Percentiles rank a stretch among this genome's conserved stretches.
Evolutionary conservation across 768 basidiomycete genomes (phyloP).

Genomic region (Cubamyces sp.): DNA sequence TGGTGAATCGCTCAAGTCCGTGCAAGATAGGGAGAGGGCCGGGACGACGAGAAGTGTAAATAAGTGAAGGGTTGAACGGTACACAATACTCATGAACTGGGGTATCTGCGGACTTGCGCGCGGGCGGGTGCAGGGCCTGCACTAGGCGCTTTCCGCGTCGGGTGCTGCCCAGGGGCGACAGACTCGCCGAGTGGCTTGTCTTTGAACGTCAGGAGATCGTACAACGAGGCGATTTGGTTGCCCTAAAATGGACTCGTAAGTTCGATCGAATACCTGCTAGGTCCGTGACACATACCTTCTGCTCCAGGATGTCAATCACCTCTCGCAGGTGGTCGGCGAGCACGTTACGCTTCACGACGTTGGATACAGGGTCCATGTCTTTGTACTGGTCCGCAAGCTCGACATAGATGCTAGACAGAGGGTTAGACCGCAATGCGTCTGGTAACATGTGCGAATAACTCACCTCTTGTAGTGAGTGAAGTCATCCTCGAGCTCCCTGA

Average conservation of each 20-base stretch:
- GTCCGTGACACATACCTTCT: constrained; percentile 60
- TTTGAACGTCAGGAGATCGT: constrained; percentile 79
- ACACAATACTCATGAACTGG: constrained; percentile 4
- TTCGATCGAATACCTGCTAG: no score
- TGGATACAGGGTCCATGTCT: constrained; percentile 81
- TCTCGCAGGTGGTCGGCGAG: constrained; percentile 88
- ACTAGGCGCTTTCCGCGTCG: not conserved
- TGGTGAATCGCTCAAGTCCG: not conserved
- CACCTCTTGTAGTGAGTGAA: constrained; percentile 95
- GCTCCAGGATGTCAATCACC: constrained; percentile 90
- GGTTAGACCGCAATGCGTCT: not conserved
- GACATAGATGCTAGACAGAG: constrained; percentile 72
- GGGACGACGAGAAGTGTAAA: not conserved
- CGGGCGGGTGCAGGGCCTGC: not conserved
- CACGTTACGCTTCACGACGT: constrained; percentile 80
- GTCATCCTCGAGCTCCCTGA: constrained; percentile 92
- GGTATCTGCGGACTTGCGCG: constrained; percentile 10
- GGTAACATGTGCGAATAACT: constrained; percentile 30
- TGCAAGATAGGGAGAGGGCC: not conserved
- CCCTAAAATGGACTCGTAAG: constrained; percentile 53
- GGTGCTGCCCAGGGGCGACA: constrained; percentile 5
- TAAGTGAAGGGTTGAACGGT: not conserved
- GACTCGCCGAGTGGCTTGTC: constrained; percentile 52
- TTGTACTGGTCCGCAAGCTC: constrained; percentile 95
- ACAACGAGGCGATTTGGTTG: constrained; percentile 91